phyloP scores from a whole-genome alignment of 2,329 filamentous ascomycete species.

The Colletotrichum magnum region DNA sequence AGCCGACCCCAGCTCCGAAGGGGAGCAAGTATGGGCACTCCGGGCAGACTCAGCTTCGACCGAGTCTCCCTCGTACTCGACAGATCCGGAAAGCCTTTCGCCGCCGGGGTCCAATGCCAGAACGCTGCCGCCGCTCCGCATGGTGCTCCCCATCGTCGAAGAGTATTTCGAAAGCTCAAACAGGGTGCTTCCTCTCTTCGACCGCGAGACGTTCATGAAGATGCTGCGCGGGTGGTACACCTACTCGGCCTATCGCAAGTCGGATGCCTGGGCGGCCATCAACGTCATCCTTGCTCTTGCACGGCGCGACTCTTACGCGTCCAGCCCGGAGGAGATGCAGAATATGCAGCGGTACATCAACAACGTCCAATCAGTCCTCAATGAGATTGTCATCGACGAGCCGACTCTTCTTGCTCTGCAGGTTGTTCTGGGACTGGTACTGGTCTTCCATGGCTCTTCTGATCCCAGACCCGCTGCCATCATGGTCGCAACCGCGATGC shows the following conservation, averaged over 20 bases:
- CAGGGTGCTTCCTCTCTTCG: conserved; percentile 41
- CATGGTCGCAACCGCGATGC: conserved; percentile 47
- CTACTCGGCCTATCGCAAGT: conserved; percentile 38
- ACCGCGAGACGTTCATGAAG: conserved; percentile 41
- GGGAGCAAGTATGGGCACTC: background rate
- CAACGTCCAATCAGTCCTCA: conserved; percentile 47
- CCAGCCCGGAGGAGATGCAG: conserved; percentile 15
- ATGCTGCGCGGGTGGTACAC: conserved; percentile 42
- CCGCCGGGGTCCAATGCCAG: background rate
- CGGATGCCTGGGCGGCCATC: conserved; percentile 46
- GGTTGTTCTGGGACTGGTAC: conserved; percentile 46
- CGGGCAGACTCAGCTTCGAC: background rate
- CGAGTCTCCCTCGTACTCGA: background rate
- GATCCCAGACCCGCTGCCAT: conserved; percentile 46
- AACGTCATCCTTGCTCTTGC: conserved; percentile 43
- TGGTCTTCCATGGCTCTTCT: conserved; percentile 46
- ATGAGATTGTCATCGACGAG: conserved; percentile 47
- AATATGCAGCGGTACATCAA: conserved; percentile 40
- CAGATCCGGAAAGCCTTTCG: background rate
- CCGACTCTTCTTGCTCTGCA: conserved; percentile 48
- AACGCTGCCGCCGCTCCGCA: conserved; percentile 41
- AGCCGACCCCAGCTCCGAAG: background rate
- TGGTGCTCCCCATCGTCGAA: conserved; percentile 40
- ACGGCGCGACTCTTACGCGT: conserved; percentile 20
- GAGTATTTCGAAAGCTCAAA: conserved; percentile 43